Base-by-base conservation (phyloP, 2,329 filamentous ascomycete genomes). In the Stromatinia cepivora region DNA sequence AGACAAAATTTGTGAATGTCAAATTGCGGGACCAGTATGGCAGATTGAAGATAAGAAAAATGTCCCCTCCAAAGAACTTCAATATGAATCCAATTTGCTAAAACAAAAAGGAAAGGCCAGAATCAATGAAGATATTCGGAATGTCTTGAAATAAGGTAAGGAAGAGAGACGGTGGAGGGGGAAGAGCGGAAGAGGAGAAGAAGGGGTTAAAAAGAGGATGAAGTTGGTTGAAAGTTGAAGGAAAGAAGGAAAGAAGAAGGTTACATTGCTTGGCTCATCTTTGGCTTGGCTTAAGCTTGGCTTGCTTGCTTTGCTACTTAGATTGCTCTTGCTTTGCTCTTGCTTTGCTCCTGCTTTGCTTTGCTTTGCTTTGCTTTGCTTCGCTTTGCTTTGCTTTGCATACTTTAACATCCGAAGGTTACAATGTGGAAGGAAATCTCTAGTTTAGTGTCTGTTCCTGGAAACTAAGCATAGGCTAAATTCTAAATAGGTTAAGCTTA, bases 81-180 rank as follows among this genome's bases (percentile, higher is more conserved):
- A 64, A 52, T 25, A 39, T 28, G 48, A 64, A 64, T 39, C 61
- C 61, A 63, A 63, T 63, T 8, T 52, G 46, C 34, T 66, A 36
- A 25, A 45, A 39, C 25, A 17, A 42, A 62, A 62, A 34, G 56
- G 22, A 52, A 52, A 36, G 13, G 0, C 61, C 15, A 25, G 28
- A 39, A 42, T 22, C 36, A 45, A 39, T 36, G 45, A 46, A 67
- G 54, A 36, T 48, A 39, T 52, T 28, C 34, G 13, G 54, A 39
- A 56, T 34, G 25, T 56, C 22, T 31, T 58, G 22, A 34, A 15
- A n/a, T 36, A n/a, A 56, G 31, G 57, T 42, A 53, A 25, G 36
- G 45, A 39, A 20, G 58, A 52, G 20, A 46, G 67, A 34, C 34
- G 25, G 5, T 25, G 25, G 20, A 20, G 28, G 20, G n/a, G 20